These are phyloP conservation scores for Scheffersomyces stipitis DNA, from an alignment of 805 yeast genomes.

Conservation along the genomic window DNA sequence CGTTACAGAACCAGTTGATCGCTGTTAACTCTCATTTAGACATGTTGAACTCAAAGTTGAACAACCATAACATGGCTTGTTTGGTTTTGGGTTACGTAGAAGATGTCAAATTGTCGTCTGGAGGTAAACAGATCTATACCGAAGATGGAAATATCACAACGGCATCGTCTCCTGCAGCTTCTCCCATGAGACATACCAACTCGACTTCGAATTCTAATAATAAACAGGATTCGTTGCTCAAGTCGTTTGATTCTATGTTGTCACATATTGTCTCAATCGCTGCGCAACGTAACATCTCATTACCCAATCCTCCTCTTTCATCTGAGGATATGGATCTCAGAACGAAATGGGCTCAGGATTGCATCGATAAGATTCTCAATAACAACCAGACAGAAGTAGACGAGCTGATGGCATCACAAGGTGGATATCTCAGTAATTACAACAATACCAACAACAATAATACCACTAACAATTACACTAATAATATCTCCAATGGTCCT, in stretches of 20 bases:
- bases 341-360: slow-evolving; percentile 37
- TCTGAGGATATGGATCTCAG: slow-evolving; percentile 22
- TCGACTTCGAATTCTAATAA: neutral
- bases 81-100: slow-evolving; percentile 49
- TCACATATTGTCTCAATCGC: slow-evolving; percentile 49
- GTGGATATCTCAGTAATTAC: too few relatives aligned
- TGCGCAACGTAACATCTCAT: slow-evolving; percentile 38
- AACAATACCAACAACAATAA: neutral
- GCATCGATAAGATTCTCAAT: slow-evolving; percentile 26
- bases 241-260: slow-evolving; percentile 43
- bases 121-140: slow-evolving; percentile 2
- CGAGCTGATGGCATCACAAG: neutral
- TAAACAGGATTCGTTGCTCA: slow-evolving; percentile 6
- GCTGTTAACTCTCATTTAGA: slow-evolving; percentile 28
- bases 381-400: neutral
- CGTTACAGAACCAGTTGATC: slow-evolving; percentile 31
- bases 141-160: neutral
- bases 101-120: slow-evolving; percentile 31
- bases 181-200: slow-evolving; percentile 6
- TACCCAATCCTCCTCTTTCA: slow-evolving; percentile 34
- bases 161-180: slow-evolving; percentile 8
- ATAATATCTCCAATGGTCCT: too few relatives aligned
- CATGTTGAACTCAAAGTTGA: slow-evolving; percentile 23
- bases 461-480: neutral
- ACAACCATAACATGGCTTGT: slow-evolving; percentile 45